Conservation (phyloP, 176 grass and related monocot species). For the Avena eriantha region DNA sequence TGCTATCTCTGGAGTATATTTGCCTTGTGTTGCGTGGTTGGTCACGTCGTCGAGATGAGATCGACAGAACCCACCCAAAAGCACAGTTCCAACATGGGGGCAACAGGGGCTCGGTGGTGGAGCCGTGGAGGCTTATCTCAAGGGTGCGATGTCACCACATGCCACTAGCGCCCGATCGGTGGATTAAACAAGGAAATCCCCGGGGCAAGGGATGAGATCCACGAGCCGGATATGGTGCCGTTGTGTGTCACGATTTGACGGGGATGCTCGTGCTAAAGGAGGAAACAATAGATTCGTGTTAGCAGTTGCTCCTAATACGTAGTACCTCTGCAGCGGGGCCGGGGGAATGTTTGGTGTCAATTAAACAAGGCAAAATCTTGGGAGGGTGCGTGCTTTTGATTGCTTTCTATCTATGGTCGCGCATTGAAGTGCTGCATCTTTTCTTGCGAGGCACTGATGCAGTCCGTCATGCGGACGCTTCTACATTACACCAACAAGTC, state of each 20-base stretch:
- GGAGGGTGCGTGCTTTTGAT: neutral
- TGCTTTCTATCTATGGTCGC: neutral
- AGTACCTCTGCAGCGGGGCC: neutral
- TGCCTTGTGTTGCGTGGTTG: neutral
- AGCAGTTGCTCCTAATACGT: neutral
- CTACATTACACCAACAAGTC: no score
- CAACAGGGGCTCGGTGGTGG: neutral
- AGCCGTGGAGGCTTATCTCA: neutral
- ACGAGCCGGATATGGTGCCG: slow-evolving; percentile 8
- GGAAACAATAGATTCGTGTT: neutral
- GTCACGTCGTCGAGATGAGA: slow-evolving; percentile 30
- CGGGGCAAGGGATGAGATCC: neutral
- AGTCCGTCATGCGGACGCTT: no score
- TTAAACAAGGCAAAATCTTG: neutral
- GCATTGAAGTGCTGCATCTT: neutral
- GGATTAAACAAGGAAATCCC: slow-evolving; percentile 48
- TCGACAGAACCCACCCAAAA: neutral
- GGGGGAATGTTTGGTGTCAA: neutral
- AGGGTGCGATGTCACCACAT: slow-evolving; percentile 43
- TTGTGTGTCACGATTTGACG: neutral
- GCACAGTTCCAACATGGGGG: slow-evolving; percentile 17
- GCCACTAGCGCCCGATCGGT: slow-evolving; percentile 12
- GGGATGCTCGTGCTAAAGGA: neutral
- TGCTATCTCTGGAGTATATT: neutral
- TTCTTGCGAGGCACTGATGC: no score